A percentile compares a stretch with the other conserved stretches of the same genome.
Evolutionary conservation across 2,329 filamentous ascomycete species (phyloP).

Genomic region (Ophiostoma quercus): DNA sequence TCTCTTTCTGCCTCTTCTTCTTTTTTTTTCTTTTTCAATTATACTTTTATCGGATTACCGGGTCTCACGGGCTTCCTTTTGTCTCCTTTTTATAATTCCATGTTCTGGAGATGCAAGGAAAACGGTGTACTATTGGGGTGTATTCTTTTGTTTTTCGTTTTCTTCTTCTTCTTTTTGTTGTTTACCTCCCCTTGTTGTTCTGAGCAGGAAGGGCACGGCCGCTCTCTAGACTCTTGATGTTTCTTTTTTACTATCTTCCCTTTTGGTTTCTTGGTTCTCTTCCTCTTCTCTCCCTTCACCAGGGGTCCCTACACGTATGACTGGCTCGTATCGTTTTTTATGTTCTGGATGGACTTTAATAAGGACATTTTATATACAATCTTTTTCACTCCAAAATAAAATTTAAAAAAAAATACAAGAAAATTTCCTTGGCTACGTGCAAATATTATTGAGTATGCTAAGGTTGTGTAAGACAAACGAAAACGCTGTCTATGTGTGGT

Average conservation of each 20-base stretch:
- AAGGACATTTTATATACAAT: conserved; percentile 21
- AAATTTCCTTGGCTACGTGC: conserved; percentile 14
- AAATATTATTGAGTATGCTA: background rate
- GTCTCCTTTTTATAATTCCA: conserved; percentile 23
- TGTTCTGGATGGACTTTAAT: conserved; percentile 24
- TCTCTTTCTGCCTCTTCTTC: background rate
- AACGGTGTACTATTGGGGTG: background rate
- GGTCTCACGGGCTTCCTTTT: conserved; percentile 23
- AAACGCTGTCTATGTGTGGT: background rate
- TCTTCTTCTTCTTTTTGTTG: conserved; percentile 5
- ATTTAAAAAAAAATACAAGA: conserved; percentile 20
- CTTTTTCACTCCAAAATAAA: conserved; percentile 16
- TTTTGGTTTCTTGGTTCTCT: conserved; percentile 23
- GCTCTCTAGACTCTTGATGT: conserved; percentile 26
- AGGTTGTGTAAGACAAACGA: background rate
- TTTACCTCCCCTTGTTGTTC: conserved; percentile 14
- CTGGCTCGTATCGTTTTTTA: conserved; percentile 45
- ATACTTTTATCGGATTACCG: conserved; percentile 17
- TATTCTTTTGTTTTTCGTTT: background rate
- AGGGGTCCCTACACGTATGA: conserved; percentile 36
- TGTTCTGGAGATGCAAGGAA: background rate
- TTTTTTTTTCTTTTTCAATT: background rate
- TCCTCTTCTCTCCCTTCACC: conserved; percentile 22
- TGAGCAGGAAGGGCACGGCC: conserved; percentile 22
- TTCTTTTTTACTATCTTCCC: conserved; percentile 16